Percentiles rank a stretch among this genome's conserved stretches.
Evolutionary conservation across 345 rosid species (phyloP).

Genomic region (Eucalyptus marginata): DNA sequence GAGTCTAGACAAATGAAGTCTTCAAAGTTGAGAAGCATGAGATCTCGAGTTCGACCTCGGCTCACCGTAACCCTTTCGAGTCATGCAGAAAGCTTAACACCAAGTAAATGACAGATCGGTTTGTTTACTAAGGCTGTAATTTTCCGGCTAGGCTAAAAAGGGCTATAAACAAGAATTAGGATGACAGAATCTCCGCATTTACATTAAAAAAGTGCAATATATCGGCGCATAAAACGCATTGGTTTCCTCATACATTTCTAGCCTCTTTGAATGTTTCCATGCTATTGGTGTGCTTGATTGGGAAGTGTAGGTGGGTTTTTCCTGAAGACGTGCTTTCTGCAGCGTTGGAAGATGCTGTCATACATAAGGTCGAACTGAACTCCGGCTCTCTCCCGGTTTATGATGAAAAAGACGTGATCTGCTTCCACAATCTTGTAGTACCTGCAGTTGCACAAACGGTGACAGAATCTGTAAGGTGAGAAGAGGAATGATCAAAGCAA

Average conservation of each 20-base stretch:
- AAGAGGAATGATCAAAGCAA: background rate
- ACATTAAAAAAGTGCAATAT: background rate
- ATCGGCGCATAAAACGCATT: background rate
- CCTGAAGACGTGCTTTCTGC: slow-evolving; percentile 76
- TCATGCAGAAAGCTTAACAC: background rate
- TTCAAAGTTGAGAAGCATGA: background rate
- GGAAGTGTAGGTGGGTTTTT: slow-evolving; percentile 49
- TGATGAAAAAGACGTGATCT: slow-evolving; percentile 72
- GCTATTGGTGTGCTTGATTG: background rate
- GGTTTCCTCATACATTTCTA: background rate
- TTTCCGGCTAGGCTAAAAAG: background rate
- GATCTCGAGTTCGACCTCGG: background rate
- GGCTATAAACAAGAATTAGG: background rate
- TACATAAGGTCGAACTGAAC: slow-evolving; percentile 79
- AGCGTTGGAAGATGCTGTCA: slow-evolving; percentile 81
- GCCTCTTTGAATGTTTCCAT: background rate
- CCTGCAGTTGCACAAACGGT: slow-evolving; percentile 27
- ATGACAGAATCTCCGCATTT: background rate
- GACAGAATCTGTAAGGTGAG: background rate
- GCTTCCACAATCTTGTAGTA: slow-evolving; percentile 88
- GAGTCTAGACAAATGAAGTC: background rate
- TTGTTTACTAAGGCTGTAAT: background rate
- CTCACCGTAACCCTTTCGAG: background rate
- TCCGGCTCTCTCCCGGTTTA: slow-evolving; percentile 90
- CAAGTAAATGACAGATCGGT: background rate